Percentiles rank a stretch among this genome's conserved stretches.
Conservation (phyloP, 1,284 basidiomycete species). For the Sporisorium iseilematis-ciliati region DNA sequence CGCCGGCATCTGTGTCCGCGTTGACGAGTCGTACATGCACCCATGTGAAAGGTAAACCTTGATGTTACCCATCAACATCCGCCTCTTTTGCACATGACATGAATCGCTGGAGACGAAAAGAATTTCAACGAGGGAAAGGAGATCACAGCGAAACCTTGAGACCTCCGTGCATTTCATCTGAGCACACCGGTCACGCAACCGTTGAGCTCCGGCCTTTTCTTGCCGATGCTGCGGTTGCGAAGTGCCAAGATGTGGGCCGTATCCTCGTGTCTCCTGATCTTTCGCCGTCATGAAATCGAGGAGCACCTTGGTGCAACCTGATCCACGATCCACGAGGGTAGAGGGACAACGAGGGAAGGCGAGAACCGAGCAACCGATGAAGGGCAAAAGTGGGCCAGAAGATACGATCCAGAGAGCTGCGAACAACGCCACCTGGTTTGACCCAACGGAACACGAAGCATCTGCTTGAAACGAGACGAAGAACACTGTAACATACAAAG, state of each 20-base stretch:
- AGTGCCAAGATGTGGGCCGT: slow-evolving; percentile 5
- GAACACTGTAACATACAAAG: too few species aligned
- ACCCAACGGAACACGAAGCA: too few species aligned
- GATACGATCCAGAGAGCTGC: too few species aligned
- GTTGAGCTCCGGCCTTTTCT: slow-evolving; percentile 9
- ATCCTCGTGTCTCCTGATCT: not conserved
- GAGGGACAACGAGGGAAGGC: not conserved
- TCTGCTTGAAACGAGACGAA: not conserved
- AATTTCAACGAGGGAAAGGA: not conserved
- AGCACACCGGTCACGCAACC: slow-evolving; percentile 5
- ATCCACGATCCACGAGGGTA: not conserved
- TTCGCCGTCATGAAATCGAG: not conserved
- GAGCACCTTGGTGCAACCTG: not conserved
- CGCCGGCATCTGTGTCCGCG: slow-evolving; percentile 22
- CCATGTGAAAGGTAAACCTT: slow-evolving; percentile 27
- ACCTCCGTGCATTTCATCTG: slow-evolving; percentile 1
- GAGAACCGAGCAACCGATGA: not conserved
- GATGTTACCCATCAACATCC: slow-evolving; percentile 28
- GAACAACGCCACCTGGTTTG: too few species aligned
- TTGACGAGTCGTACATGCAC: slow-evolving; percentile 13
- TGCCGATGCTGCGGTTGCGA: not conserved
- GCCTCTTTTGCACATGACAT: slow-evolving; percentile 7
- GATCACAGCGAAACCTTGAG: not conserved
- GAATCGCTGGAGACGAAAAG: not conserved
- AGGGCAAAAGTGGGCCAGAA: too few species aligned